These are phyloP conservation scores for Basipetospora chlamydospora DNA, from an alignment of 2,329 filamentous ascomycete genomes.

Conservation along the genomic window DNA sequence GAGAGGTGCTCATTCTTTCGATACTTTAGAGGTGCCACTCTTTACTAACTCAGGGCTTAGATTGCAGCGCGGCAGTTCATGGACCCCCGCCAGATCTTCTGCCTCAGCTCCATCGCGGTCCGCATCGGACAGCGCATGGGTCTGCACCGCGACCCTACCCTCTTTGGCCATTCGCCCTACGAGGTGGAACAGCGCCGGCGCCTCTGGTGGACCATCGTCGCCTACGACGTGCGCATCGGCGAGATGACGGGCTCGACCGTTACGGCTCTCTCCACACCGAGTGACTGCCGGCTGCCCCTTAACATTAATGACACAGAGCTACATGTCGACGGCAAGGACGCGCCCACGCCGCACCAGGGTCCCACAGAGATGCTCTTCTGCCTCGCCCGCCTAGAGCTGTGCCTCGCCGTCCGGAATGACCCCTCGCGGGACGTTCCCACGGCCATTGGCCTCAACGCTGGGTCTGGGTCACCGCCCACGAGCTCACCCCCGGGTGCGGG, in stretches of 20 bases:
- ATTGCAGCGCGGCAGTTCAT: slow-evolving; percentile 38
- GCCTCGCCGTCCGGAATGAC: slow-evolving; percentile 36
- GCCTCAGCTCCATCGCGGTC: slow-evolving; percentile 47
- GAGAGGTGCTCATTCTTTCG: no score
- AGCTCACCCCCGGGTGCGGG: not conserved
- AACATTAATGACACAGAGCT: slow-evolving; percentile 50
- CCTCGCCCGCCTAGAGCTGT: slow-evolving; percentile 41
- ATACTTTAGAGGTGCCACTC: no score
- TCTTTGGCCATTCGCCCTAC: slow-evolving; percentile 37
- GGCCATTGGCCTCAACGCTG: slow-evolving; percentile 8
- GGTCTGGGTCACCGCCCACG: not conserved
- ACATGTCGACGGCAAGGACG: slow-evolving; percentile 39
- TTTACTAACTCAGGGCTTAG: slow-evolving; percentile 3
- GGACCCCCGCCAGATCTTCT: slow-evolving; percentile 36
- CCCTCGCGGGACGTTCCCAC: slow-evolving; percentile 21
- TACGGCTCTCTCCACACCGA: slow-evolving; percentile 37
- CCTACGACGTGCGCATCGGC: slow-evolving; percentile 53
- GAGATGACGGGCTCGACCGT: slow-evolving; percentile 49
- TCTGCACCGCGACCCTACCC: slow-evolving; percentile 47
- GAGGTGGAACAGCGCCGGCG: slow-evolving; percentile 58
- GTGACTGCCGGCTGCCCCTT: slow-evolving; percentile 41
- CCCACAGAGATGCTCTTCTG: slow-evolving; percentile 48
- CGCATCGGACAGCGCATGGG: slow-evolving; percentile 55
- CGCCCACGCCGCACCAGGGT: slow-evolving; percentile 30
- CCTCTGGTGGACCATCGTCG: slow-evolving; percentile 58